Base-by-base conservation (phyloP, 2,329 filamentous ascomycete species). In the Exophiala sp. region DNA sequence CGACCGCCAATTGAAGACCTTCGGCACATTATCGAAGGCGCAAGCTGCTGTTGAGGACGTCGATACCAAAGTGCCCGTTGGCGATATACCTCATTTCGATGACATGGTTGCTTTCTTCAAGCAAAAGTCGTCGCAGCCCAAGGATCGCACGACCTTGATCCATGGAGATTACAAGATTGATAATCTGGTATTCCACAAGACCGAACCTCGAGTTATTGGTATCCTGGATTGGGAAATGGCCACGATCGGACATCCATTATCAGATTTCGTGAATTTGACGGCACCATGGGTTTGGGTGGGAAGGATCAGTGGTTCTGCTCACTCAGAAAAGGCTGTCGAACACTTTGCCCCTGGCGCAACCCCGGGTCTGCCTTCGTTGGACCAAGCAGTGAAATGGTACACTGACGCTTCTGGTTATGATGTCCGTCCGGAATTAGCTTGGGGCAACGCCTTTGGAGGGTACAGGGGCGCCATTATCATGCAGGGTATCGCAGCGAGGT, bases 211-310 rank as follows among this genome's bases (percentile, higher is more conserved):
- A 49, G 91, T 97, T 10, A 91, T 97, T 71, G 94, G 92, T 3
- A 91, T 97, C 50, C 75, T 97, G 5, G 94, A 99, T 74, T 97
- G 92, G 92, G 94, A 97, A 75, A 96, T 99, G 90, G 91, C 90
- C 34, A 97, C 94, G 0, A 86, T 96, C 50, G 94, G 94, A n/a
- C 92, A 99, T 70, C 94, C 94, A 1, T 81, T 97, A 18, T 92
- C 88, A 5, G 94, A 99, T 69, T 76, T 97, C 38, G 85, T 86
- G 70, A 97, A 97, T 72, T 77, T 97, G 63, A 76, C 70, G 50
- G 69, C 72, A 47, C 69, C 73, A 3, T 73, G 70, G 61, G 33
- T 55, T n/a, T 65, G 63, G 63, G 58, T 63, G 67, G 29, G 67
- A 70, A 50, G 70, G 71, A 36, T 61, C 70, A 40, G 60, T 64